Evolutionary conservation across 164 flowering plant species (phyloP).

Genomic region (Amborella trichopoda): DNA sequence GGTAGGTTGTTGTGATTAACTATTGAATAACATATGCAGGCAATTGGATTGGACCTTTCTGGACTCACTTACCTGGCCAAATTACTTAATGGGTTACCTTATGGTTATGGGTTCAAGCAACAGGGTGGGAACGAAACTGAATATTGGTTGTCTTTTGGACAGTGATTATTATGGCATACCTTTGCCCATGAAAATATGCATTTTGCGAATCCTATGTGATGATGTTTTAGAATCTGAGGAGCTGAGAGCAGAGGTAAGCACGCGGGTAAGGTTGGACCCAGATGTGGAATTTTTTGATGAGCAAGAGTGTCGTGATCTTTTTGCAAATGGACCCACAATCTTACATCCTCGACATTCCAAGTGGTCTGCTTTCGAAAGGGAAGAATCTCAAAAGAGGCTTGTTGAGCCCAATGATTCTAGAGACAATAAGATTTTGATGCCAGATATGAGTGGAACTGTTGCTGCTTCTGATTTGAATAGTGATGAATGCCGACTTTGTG

Average conservation of each 20-base stretch:
- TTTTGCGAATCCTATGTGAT: conserved; percentile 84
- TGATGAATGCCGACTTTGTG: conserved; percentile 94
- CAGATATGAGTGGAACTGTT: conserved; percentile 12
- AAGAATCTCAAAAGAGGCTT: conserved; percentile 25
- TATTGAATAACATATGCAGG: conserved; percentile 27
- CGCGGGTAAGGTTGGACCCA: conserved; percentile 54
- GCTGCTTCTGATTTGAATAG: conserved; percentile 55
- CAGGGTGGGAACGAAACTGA: conserved; percentile 49
- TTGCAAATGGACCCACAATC: conserved; percentile 50
- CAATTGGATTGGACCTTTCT: conserved; percentile 80
- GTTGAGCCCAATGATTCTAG: conserved; percentile 18
- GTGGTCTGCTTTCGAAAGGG: conserved; percentile 52
- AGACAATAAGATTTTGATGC: conserved; percentile 12
- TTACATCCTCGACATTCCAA: conserved; percentile 65
- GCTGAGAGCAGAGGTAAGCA: conserved; percentile 69
- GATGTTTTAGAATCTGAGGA: conserved; percentile 60
- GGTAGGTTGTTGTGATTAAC: not conserved
- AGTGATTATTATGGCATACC: conserved; percentile 65
- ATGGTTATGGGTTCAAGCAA: conserved; percentile 43
- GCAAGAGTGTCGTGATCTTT: conserved; percentile 4
- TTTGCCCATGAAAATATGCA: conserved; percentile 41
- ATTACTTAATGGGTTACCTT: conserved; percentile 55
- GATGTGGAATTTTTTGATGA: conserved; percentile 35
- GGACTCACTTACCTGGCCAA: conserved; percentile 88
- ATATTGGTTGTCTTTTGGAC: conserved; percentile 32